Conservation (phyloP, 1,139 yeast species). For the Protomyces inouyei region DNA sequence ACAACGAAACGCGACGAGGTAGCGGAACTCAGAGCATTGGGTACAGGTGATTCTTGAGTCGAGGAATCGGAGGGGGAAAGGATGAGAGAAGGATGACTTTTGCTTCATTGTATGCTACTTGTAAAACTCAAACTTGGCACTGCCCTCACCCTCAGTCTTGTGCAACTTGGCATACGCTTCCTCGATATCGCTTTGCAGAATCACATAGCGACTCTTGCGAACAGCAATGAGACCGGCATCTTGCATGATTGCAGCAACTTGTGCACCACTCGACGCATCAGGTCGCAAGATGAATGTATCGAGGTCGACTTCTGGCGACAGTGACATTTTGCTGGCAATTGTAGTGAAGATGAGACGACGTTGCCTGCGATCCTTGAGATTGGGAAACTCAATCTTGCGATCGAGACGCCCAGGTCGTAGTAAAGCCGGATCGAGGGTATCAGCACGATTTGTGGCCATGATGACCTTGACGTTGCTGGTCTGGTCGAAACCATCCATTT, state of each 20-base stretch:
- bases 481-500: conserved; percentile 99
- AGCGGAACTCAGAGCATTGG: not conserved
- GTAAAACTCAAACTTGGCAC: conserved; percentile 87
- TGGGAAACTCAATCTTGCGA: conserved; percentile 95
- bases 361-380: conserved; percentile 92
- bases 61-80: not conserved
- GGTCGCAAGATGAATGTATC: conserved; percentile 92
- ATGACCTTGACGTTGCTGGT: conserved; percentile 91
- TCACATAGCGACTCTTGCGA: conserved; percentile 93
- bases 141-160: conserved; percentile 84
- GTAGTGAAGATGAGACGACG: conserved; percentile 94
- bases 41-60: not conserved
- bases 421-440: conserved; percentile 94
- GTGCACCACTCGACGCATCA: conserved; percentile 95
- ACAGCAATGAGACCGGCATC: conserved; percentile 99
- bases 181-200: conserved; percentile 77
- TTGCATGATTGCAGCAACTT: conserved; percentile 98
- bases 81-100: not conserved
- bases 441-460: conserved; percentile 98
- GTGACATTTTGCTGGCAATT: conserved; percentile 93
- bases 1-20: not conserved
- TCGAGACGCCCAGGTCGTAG: conserved; percentile 98
- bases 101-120: conserved; percentile 47
- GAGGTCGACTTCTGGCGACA: conserved; percentile 95
- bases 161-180: conserved; percentile 97